Evolutionary conservation across 768 basidiomycete species (phyloP).

Genomic region (Leccinum variicolor): DNA sequence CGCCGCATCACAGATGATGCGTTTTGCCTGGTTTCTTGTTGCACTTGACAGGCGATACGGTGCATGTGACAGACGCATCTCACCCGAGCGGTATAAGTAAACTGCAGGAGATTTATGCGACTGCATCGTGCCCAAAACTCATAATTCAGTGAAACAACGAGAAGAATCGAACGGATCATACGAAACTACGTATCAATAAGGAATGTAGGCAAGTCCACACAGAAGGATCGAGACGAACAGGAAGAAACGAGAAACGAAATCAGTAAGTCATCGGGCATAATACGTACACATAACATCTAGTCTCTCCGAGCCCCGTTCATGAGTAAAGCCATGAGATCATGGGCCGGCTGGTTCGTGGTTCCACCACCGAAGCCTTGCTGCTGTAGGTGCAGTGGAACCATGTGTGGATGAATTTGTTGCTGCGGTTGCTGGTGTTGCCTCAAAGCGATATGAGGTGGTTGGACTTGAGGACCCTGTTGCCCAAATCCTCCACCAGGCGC

Average conservation of each 20-base stretch:
- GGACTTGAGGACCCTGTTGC: conserved; percentile 32
- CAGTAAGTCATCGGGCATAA: conserved; percentile 9
- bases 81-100: conserved; percentile 2
- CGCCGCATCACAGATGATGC: conserved; percentile 11
- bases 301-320: conserved; percentile 72
- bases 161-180: conserved; percentile 20
- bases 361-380: conserved; percentile 50
- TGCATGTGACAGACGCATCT: conserved; percentile 11
- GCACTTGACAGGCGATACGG: conserved; percentile 7
- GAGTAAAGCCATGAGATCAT: conserved; percentile 81
- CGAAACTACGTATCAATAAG: conserved; percentile 32
- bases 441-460: conserved; percentile 28
- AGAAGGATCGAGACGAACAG: conserved; percentile 7
- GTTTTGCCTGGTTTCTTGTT: conserved; percentile 1
- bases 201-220: conserved; percentile 29
- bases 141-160: conserved; percentile 27
- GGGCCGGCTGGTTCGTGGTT: conserved; percentile 53
- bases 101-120: neutral
- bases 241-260: conserved; percentile 11
- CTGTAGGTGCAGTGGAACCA: conserved; percentile 56
- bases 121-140: conserved; percentile 12
- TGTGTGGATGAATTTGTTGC: conserved; percentile 54
- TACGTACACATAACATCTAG: conserved; percentile 28
- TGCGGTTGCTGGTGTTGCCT: conserved; percentile 36
- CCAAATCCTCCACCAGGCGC: conserved; percentile 43